Evolutionary conservation across 495 filamentous ascomycete genomes (phyloP).

Genomic region (Penicillium silybi): DNA sequence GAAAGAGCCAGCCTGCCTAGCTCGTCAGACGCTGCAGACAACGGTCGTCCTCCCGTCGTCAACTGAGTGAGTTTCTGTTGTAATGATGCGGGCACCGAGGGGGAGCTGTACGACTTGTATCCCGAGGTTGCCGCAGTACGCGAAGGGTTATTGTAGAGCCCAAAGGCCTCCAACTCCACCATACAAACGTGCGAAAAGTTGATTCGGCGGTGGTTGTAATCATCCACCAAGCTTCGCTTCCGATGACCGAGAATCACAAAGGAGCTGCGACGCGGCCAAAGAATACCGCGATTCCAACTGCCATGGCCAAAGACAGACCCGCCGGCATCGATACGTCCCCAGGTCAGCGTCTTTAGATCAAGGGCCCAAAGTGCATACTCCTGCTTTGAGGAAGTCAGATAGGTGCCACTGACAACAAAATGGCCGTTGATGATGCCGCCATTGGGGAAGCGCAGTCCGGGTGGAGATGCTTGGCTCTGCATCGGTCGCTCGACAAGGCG

Average conservation of each 20-base stretch:
- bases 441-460: conserved; percentile 90
- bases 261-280: conserved; percentile 88
- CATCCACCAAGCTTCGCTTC: conserved; percentile 89
- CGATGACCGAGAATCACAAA: conserved; percentile 95
- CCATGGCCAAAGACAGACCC: conserved; percentile 90
- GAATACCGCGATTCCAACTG: conserved; percentile 91
- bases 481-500: conserved; percentile 82
- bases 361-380: conserved; percentile 98
- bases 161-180: conserved; percentile 95
- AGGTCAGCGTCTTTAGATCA: conserved; percentile 79
- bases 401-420: conserved; percentile 95
- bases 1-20: conserved; percentile 76
- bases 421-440: conserved; percentile 91
- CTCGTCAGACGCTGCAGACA: conserved; percentile 71
- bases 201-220: conserved; percentile 96
- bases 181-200: conserved; percentile 96
- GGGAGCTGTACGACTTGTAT: conserved; percentile 75
- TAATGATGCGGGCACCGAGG: conserved; percentile 54
- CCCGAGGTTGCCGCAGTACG: conserved; percentile 70
- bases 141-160: conserved; percentile 90
- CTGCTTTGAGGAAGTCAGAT: conserved; percentile 94
- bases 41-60: conserved; percentile 64
- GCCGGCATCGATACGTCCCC: conserved; percentile 95
- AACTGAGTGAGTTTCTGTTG: conserved; percentile 56
- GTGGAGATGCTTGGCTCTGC: conserved; percentile 80